These are phyloP conservation scores for Cichorium intybus DNA, from an alignment of 140 eudicot genomes.

Conservation along the genomic window DNA sequence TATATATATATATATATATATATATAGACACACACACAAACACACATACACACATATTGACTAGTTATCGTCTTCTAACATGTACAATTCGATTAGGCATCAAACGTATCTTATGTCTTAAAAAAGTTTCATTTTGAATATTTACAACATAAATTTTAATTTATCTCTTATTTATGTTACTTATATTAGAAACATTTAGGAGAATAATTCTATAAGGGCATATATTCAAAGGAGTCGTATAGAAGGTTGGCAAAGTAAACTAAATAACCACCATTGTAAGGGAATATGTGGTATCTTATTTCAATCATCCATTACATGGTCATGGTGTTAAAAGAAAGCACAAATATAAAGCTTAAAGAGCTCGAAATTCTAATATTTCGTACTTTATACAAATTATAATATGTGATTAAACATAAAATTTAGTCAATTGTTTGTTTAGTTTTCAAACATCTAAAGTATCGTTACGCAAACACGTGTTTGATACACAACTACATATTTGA, in stretches of 20 bases:
- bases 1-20: no score
- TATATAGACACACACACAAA: no score
- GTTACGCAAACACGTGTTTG: not conserved
- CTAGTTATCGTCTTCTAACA: no score
- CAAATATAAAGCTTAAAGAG: conserved; percentile 12
- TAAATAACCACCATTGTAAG: conserved; percentile 38
- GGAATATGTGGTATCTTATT: conserved; percentile 42
- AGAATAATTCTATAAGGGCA: conserved; percentile 11
- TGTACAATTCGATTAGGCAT: not conserved
- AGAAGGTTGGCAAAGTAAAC: conserved; percentile 35
- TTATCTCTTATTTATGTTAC: not conserved
- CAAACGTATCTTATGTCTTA: not conserved
- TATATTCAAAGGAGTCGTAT: conserved; percentile 29
- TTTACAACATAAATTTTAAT: not conserved
- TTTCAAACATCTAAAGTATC: no score
- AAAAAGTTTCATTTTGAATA: not conserved
- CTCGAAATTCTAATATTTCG: not conserved
- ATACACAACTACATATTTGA: not conserved
- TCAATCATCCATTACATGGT: conserved; percentile 31
- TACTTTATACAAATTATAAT: not conserved
- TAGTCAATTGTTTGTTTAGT: no score
- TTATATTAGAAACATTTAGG: not conserved
- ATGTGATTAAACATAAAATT: not conserved
- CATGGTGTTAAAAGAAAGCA: conserved; percentile 19
- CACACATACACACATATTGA: no score